These are phyloP conservation scores for Pichia phayaonensis DNA, from an alignment of 805 yeast species.

Conservation along the genomic window DNA sequence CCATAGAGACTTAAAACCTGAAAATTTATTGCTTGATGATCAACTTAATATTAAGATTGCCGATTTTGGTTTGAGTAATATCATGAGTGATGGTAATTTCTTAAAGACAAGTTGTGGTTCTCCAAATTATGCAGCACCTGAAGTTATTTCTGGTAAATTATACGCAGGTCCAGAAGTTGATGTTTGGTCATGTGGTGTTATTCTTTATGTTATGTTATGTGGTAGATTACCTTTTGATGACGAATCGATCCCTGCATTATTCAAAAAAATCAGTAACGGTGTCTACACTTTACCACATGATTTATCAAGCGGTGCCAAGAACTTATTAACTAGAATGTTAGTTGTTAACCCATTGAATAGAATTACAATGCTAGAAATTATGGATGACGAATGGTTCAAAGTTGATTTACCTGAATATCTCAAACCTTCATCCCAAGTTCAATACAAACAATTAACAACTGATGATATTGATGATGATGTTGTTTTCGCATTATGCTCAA, in stretches of 20 bases:
- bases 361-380: conserved; percentile 84
- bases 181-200: conserved; percentile 97
- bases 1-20: conserved; percentile 95
- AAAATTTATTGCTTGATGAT: conserved; percentile 82
- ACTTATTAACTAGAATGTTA: conserved; percentile 77
- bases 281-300: conserved; percentile 86
- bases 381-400: conserved; percentile 92
- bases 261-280: conserved; percentile 89
- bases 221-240: conserved; percentile 95
- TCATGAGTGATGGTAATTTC: conserved; percentile 97
- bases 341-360: conserved; percentile 92
- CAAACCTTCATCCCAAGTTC: conserved; percentile 44
- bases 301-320: conserved; percentile 77
- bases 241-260: conserved; percentile 89
- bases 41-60: conserved; percentile 90
- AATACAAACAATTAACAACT: conserved; percentile 24
- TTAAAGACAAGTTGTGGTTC: conserved; percentile 93
- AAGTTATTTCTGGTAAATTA: conserved; percentile 86
- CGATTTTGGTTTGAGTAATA: conserved; percentile 89
- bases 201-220: conserved; percentile 89
- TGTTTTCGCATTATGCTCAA: conserved; percentile 61
- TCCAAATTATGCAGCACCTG: conserved; percentile 97
- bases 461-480: conserved; percentile 64
- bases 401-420: conserved; percentile 74
- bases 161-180: conserved; percentile 98